A percentile compares a stretch with the other conserved stretches of the same genome.
Evolutionary conservation across 2,329 filamentous ascomycete genomes (phyloP).

Genomic region (Teratosphaeria pseudoeucalypti): DNA sequence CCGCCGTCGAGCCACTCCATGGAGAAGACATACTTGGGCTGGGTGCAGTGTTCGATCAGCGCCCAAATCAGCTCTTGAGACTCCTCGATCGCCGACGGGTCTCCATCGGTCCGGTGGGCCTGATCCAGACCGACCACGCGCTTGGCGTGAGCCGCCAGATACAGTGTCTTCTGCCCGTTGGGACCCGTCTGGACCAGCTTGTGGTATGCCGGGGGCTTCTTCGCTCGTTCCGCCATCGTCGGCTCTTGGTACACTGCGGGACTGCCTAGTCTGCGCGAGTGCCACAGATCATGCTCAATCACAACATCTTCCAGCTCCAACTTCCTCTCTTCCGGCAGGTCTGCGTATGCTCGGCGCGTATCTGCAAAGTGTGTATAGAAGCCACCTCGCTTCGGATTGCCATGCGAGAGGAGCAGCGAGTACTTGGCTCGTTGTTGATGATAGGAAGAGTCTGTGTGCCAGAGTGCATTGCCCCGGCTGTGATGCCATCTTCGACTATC

Average conservation of each 20-base stretch:
- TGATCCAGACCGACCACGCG: not conserved
- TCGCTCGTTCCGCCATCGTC: not conserved
- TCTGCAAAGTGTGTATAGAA: slow-evolving; percentile 2
- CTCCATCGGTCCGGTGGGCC: not conserved
- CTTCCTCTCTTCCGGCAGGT: not conserved
- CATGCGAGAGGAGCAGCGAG: not conserved
- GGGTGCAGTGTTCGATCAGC: slow-evolving; percentile 3
- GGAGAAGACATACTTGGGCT: slow-evolving; percentile 2
- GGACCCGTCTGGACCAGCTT: not conserved
- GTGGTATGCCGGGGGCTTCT: slow-evolving; percentile 1
- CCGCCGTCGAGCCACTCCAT: slow-evolving; percentile 3
- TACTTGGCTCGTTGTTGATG: not conserved
- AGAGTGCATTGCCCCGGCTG: not conserved
- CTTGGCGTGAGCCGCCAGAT: slow-evolving; percentile 1
- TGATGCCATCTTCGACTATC: not conserved
- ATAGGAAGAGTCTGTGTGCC: slow-evolving; percentile 1
- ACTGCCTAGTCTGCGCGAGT: slow-evolving; percentile 1
- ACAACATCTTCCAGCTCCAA: not conserved
- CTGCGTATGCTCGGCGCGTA: slow-evolving; percentile 1
- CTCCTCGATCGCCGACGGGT: not conserved
- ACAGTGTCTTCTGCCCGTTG: not conserved
- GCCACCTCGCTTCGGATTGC: not conserved
- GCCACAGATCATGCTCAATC: slow-evolving; percentile 1
- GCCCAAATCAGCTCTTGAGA: slow-evolving; percentile 2
- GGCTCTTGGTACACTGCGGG: not conserved